These are phyloP conservation scores for Fusarium neocosmosporiellum DNA, from an alignment of 2,329 filamentous ascomycete species.

Conservation along the genomic window DNA sequence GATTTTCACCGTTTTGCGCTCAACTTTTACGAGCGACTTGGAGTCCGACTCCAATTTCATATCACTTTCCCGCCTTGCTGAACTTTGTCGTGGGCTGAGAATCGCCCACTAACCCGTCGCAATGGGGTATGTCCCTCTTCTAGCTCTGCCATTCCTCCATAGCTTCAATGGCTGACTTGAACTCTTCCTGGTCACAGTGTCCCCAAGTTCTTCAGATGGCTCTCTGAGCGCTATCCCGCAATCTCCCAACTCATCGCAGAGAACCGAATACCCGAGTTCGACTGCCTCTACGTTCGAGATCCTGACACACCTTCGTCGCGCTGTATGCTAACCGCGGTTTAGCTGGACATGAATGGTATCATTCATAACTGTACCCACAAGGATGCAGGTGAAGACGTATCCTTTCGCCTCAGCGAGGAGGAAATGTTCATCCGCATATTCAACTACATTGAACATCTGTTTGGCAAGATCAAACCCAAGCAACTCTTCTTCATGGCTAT, in stretches of 20 bases:
- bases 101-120: conserved; percentile 28
- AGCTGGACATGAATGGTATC: conserved; percentile 98
- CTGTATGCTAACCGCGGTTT: conserved; percentile 39
- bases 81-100: conserved; percentile 36
- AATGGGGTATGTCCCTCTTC: conserved; percentile 45
- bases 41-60: conserved; percentile 10
- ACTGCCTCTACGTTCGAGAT: conserved; percentile 83
- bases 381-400: conserved; percentile 85
- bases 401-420: conserved; percentile 94
- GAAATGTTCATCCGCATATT: conserved; percentile 99
- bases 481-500: conserved; percentile 99
- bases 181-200: conserved; percentile 57
- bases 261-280: conserved; percentile 98
- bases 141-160: not conserved
- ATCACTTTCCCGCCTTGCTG: conserved; percentile 10
- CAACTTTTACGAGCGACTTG: conserved; percentile 22
- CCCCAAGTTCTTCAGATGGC: conserved; percentile 97
- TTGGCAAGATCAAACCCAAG: conserved; percentile 98
- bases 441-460: conserved; percentile 99
- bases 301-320: conserved; percentile 23
- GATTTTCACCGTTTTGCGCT: conserved; percentile 37
- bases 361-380: conserved; percentile 99
- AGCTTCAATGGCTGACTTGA: conserved; percentile 27
- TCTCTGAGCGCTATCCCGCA: conserved; percentile 97
- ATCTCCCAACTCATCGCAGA: conserved; percentile 99